Base-by-base conservation (phyloP, 2,329 filamentous ascomycete species). In the Orbilia oligospora region DNA sequence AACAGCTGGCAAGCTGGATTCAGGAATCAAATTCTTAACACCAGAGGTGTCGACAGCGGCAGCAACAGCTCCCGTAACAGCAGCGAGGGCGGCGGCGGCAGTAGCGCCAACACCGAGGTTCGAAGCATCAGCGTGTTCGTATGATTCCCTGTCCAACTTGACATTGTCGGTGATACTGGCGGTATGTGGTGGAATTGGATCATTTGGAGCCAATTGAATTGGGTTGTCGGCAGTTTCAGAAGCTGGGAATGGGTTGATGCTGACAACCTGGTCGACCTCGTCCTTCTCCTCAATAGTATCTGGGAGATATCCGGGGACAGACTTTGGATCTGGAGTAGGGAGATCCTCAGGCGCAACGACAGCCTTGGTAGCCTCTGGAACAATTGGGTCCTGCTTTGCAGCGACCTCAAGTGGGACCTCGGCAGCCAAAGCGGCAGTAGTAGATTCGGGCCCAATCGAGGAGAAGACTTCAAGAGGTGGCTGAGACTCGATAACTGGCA, bases 61-160 rank as follows among this genome's bases (percentile, higher is more conserved):
- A 9, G 51, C 12, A 48, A 71, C 20, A n/a, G 70, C 76, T 44
- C 20, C 76, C 2, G 76, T 71, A 27, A 79, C 76, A 22, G 70
- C 76, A 16, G 76, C 70, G 10, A 79, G 48, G 5, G 70, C 70
- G 10, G 76, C 76, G 5, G 61, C 24, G 6, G 76, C 76, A 8
- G 76, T 67, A 20, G 69, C 76, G 20, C 80, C 78, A 33, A 81
- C 75, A 81, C 88, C 88, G 64, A 88, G 87, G 49, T 82, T 81
- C 5, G 90, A 84, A 72, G 90, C 88, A 82, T 92, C 92, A 80
- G 91, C 90, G 84, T 92, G 92, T 84, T 97, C 91, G 85, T 97
- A 98, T 0, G 93, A 95, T 81, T 90, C 92, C 84, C 93, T 89
- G 84, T 97, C 94, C 20, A 93, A 88, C 82, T 91, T 89, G 83